A percentile compares a stretch with the other conserved stretches of the same genome.
These are phyloP conservation scores for Fragaria nilgerrensis DNA, from an alignment of 306 rosid species.

Conservation along the genomic window DNA sequence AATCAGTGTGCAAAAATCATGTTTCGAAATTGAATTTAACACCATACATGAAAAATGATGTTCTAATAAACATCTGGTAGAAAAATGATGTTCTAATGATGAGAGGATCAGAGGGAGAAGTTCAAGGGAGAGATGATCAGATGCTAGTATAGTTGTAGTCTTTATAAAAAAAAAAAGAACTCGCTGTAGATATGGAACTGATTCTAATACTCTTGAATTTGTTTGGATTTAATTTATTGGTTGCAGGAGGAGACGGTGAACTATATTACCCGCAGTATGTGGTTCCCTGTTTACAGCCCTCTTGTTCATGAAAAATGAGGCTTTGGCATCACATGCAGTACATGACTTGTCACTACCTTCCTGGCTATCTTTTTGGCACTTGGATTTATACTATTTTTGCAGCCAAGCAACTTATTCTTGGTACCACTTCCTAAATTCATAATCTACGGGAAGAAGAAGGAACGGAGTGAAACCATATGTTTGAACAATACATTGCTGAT, in stretches of 20 bases:
- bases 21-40: neutral
- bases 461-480: neutral
- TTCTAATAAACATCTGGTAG: neutral
- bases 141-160: neutral
- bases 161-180: neutral
- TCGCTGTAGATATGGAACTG: neutral
- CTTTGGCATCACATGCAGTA: neutral
- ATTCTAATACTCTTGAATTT: slow-evolving; percentile 8
- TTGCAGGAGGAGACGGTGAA: slow-evolving; percentile 69
- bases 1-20: neutral
- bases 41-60: neutral
- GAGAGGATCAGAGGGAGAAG: neutral
- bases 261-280: slow-evolving; percentile 57
- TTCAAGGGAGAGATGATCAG: neutral
- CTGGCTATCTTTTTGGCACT: neutral
- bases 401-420: slow-evolving; percentile 22
- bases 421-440: slow-evolving; percentile 17
- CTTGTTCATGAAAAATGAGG: slow-evolving; percentile 74
- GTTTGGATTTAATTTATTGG: slow-evolving; percentile 17
- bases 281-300: slow-evolving; percentile 84
- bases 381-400: slow-evolving; percentile 7
- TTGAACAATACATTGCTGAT: slow-evolving; percentile 2
- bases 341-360: neutral
- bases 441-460: slow-evolving; percentile 21
- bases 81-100: neutral